Base-by-base conservation (phyloP, 495 filamentous ascomycete genomes). In the Annulohypoxylon nitens region DNA sequence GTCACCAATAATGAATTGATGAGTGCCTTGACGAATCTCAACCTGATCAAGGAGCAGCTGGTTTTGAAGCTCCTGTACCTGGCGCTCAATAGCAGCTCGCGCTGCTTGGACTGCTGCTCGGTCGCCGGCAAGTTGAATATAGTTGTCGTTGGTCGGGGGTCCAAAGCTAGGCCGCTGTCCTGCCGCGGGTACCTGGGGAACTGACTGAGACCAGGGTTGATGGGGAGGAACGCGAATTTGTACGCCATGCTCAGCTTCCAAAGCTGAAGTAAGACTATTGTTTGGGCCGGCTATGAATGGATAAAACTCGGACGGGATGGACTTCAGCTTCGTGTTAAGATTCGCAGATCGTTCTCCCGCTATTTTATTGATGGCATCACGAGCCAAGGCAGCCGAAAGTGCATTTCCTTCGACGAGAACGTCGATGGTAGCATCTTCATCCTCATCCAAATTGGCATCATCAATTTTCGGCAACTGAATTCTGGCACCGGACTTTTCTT, bases 241-340 rank as follows among this genome's bases (percentile, higher is more conserved):
- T 16, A 96, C 82, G 60, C 90, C 89, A 25, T 81, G 81, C 48
- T 83, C 76, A 30, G 82, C 78, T 79, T 97, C 93, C 41, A 97
- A 85, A 41, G 87, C 86, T 45, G 88, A 86, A 68, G 93, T 81
- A 51, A 87, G 83, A 36, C 84, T 82, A 76, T 93, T 92, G 76
- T 95, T 88, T 12, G 92, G 88, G 25, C 95, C 95, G 25, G 93
- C 91, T 78, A 99, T 92, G 84, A 98, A 98, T 12, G 95, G 97
- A 81, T 94, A 99, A 79, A 93, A 97, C 78, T 97, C 93, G 18
- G 95, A 90, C 2, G 95, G 95, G 66, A 98, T 91, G 14, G 91
- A 87, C 79, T 90, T 91, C 68, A 99, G 79, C 39, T 90, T 89
- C 34, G 93, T 80, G 80, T 86, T 95, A 76, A 95, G 90, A 74